Base-by-base conservation (phyloP, 768 basidiomycete genomes). In the Rhodotorula paludigena region DNA sequence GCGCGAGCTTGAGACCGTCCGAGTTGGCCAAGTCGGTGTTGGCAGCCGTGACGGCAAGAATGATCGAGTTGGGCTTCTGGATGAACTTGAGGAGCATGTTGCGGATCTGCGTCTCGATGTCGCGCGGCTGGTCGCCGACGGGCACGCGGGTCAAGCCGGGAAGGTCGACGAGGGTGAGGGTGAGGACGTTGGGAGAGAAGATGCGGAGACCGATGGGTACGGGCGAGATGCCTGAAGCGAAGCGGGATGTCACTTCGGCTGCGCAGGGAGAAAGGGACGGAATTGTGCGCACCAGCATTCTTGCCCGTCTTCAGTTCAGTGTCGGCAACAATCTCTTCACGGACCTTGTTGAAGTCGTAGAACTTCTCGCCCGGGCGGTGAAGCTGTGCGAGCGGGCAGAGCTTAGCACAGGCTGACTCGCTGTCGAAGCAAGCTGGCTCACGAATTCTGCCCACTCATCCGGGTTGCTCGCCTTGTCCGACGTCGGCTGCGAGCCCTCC, bases 401-500 rank as follows among this genome's bases (percentile, higher is more conserved):
- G 30, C 15, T 36, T 3, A 38, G 48, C 36, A 12, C 6, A 18
- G 14, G 14, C 5, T 3, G 3, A 3, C 28, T 20, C 1, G 6
- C 23, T 30, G 55, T 1, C 28, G n/a, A 7, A 23, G 23, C 21
- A 15, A 21, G 25, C 1, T n/a, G 35, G 74, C 81, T 92, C 38
- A 97, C 82, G 83, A 99, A 99, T 80, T 99, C 96, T 74, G 94
- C 96, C 96, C 96, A 99, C 79, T 98, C 96, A 74, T 96, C 86
- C 62, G 86, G 82, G 78, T 98, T 98, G 79, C 88, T 90, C 36
- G 84, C 82, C 68, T 87, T 86, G 80, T 89, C 89, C 15, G 64
- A 63, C 15, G 72, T 73, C 53, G 68, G 72, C 54, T 66, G 47
- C 28, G 72, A 60, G 35, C 68, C 72, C 41, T 59, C 54, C 38